Base-by-base conservation (phyloP, 306 rosid genomes). In the Cicer chorassanicum region DNA sequence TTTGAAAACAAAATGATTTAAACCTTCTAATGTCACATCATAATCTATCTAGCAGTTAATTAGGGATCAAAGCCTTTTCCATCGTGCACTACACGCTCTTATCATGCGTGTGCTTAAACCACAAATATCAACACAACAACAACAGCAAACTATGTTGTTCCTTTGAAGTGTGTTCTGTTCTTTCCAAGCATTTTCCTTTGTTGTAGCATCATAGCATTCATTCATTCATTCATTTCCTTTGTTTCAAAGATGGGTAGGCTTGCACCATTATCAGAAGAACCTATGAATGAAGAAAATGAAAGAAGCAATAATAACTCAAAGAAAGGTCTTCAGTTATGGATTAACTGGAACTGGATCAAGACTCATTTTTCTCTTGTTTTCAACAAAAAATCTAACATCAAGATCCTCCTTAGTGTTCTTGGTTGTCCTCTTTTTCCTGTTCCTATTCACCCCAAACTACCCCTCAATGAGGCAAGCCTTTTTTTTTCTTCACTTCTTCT, bases 341-440 rank as follows among this genome's bases (percentile, higher is more conserved):
- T 88, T 72, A 91, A 83, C 51, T 93, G 93, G 91, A 88, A 80
- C 72, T 93, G 96, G 97, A 91, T 93, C 92, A 91, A 84, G 81
- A 82, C 87, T 64, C 97, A 91, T 42, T 55, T 93, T 59, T 76
- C 91, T 42, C 87, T 86, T 68, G 83, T 77, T 59, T 86, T 80
- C 85, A 82, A 78, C 79, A 91, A 90, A 67, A 88, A 88, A 78
- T 82, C 97, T 5, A 86, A 94, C 84, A 86, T 94, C 68, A 90
- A 84, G 40, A 83, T 90, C 57, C 97, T 94, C 13, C 94, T 94
- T 40, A 87, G 97, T 77, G 97, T 94, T 76, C 88, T 91, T 12
- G 98, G 88, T 60, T 91, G 97, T 51, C 98, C 97, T 73, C 96
- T 94, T 50, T 91, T 90, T 51, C 98, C 97, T 38, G 80, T 93